These are phyloP conservation scores for Saitozyma podzolica DNA, from an alignment of 768 basidiomycete species.

Conservation along the genomic window DNA sequence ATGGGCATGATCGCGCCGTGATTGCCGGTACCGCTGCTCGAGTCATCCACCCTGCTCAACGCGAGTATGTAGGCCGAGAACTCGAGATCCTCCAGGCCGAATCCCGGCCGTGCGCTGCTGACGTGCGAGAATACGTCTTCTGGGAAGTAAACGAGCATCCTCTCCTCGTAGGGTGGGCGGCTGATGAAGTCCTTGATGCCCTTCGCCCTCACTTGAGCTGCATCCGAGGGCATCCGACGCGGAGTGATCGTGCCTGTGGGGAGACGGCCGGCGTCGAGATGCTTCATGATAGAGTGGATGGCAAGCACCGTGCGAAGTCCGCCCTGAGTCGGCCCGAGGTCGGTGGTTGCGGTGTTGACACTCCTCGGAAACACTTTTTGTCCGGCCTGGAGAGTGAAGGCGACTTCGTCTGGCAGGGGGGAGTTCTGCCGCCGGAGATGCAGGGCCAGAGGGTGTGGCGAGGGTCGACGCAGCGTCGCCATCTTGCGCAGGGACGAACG, in stretches of 20 bases:
- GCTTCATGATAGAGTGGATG: slow-evolving; percentile 20
- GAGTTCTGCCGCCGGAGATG: slow-evolving; percentile 28
- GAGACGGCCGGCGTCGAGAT: slow-evolving; percentile 22
- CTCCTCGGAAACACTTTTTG: slow-evolving; percentile 33
- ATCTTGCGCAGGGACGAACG: slow-evolving; percentile 33
- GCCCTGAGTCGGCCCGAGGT: slow-evolving; percentile 25
- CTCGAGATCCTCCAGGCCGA: slow-evolving; percentile 43
- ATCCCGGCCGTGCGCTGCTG: slow-evolving; percentile 38
- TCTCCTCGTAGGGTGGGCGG: slow-evolving; percentile 43
- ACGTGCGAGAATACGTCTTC: slow-evolving; percentile 32
- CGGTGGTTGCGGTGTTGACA: slow-evolving; percentile 25
- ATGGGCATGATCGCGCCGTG: not conserved
- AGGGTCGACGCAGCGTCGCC: slow-evolving; percentile 32
- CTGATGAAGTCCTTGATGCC: slow-evolving; percentile 36
- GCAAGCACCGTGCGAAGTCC: slow-evolving; percentile 23
- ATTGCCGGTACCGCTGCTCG: not conserved
- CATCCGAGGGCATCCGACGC: not conserved
- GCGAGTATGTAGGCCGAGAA: slow-evolving; percentile 39
- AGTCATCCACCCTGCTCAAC: slow-evolving; percentile 24
- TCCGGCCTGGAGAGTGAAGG: slow-evolving; percentile 34
- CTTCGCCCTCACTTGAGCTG: slow-evolving; percentile 12
- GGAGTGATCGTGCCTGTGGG: slow-evolving; percentile 16
- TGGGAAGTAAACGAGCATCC: slow-evolving; percentile 35
- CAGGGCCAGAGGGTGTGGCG: slow-evolving; percentile 40
- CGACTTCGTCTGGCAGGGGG: slow-evolving; percentile 39